Evolutionary conservation across 768 basidiomycete species (phyloP).

Genomic region (Daedaleopsis nitida): DNA sequence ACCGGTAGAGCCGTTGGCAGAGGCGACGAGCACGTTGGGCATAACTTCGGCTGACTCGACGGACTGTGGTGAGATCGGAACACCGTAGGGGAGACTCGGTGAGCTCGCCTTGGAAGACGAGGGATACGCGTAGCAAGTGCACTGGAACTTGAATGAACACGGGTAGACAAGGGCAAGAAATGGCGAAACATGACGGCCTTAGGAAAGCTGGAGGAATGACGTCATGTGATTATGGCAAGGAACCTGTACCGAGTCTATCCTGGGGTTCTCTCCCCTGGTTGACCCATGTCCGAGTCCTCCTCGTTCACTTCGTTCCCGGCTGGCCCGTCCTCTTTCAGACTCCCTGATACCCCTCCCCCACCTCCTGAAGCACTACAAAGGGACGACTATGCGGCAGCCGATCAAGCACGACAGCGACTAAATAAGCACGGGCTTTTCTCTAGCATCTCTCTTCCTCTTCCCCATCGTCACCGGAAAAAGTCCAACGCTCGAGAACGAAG

Average conservation of each 20-base stretch:
- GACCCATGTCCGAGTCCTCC: constrained; percentile 20
- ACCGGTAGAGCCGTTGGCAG: constrained; percentile 72
- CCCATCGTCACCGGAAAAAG: constrained; percentile 3
- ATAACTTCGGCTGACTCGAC: constrained; percentile 29
- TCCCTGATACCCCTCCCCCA: constrained; percentile 26
- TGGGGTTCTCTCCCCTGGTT: neutral
- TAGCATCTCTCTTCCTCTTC: constrained; percentile 18
- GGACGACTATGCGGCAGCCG: constrained; percentile 45
- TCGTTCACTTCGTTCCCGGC: constrained; percentile 11
- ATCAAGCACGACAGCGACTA: constrained; percentile 51
- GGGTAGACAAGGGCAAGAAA: constrained; percentile 4
- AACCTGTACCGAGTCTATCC: constrained; percentile 13
- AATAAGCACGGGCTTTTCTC: constrained; percentile 30
- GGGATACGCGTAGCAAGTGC: neutral
- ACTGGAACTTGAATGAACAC: neutral
- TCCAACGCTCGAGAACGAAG: neutral
- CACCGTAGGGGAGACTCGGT: neutral
- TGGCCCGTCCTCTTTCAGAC: constrained; percentile 18
- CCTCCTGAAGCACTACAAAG: constrained; percentile 41
- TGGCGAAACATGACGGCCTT: constrained; percentile 24
- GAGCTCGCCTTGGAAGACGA: neutral
- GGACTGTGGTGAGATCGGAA: neutral
- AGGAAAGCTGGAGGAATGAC: constrained; percentile 20
- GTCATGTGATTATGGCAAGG: constrained; percentile 20
- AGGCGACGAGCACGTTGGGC: constrained; percentile 62